Base-by-base conservation (phyloP, 345 rosid species). In the Cardiospermum halicacabum region DNA sequence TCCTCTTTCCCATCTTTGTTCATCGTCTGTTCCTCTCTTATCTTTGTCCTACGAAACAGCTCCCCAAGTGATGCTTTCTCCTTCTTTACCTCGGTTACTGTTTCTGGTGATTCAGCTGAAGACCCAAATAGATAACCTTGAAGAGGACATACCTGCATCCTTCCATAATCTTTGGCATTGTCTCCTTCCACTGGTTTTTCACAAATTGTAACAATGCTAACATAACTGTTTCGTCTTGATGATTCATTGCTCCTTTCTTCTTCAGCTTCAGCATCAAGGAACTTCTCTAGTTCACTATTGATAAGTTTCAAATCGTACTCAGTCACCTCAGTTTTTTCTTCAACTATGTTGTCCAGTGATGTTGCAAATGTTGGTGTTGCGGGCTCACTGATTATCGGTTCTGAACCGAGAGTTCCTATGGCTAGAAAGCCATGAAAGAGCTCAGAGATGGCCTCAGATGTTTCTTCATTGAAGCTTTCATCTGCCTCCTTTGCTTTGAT, bases 321-420 rank as follows among this genome's bases (percentile, higher is more conserved):
- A 50, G 92, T 85, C 56, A 81, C 91, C 64, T 81, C 82, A 62
- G 66, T 60, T 42, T 76, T 67, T 59, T 74, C 78, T 48, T 77
- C 77, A 6, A 61, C 57, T 8, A 67, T 71, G 69, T 85, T 81
- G 70, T 73, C 86, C 73, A 64, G 50, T 62, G 85, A 58, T 60
- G 69, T 60, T 62, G 87, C 69, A 72, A 92, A 84, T 67, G 91
- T 85, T 40, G 98, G 95, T 8, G 96, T 89, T 71, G 72, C 79
- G 21, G 89, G 84, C 60, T 77, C 90, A 30, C 80, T 80, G 61
- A 67, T 62, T 60, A 60, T 60, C 63, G 75, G 75, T 66, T 81
- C 83, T 49, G 74, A 78, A 55, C 98, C 98, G 66, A 92, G 86
- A 66, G 96, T 87, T 77, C 98, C 98, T 70, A 92, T 87, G 67